phyloP scores from a whole-genome alignment of 108 stramenopile genomes.

The Fistulifera solaris region DNA sequence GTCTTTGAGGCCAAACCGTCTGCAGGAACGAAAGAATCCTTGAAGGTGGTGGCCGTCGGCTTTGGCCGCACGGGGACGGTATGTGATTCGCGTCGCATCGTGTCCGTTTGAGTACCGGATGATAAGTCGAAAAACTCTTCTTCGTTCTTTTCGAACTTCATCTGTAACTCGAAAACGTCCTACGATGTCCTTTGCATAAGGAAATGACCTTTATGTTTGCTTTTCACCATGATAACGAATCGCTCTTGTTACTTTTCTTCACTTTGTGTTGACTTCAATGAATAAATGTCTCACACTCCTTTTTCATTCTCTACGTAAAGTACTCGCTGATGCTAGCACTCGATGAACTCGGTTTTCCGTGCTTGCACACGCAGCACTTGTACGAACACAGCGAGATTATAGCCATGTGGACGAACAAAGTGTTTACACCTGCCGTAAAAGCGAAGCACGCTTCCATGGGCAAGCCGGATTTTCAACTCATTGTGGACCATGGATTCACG shows the following conservation, averaged over 20 bases:
- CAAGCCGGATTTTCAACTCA: constrained; percentile 40
- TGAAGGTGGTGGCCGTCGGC: constrained; percentile 75
- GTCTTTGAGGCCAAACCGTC: background rate
- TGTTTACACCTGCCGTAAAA: constrained; percentile 49
- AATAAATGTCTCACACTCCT: background rate
- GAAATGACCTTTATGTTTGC: no score
- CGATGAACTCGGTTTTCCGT: constrained; percentile 58
- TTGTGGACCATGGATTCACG: constrained; percentile 37
- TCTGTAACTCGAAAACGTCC: background rate
- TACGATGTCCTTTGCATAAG: no score
- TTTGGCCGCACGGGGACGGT: constrained; percentile 75
- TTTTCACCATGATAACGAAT: no score
- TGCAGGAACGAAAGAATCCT: constrained; percentile 7
- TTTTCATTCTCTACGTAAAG: constrained; percentile 8
- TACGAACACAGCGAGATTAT: constrained; percentile 57
- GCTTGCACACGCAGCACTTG: constrained; percentile 74
- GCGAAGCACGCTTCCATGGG: constrained; percentile 34
- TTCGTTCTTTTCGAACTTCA: no score
- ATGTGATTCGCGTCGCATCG: constrained; percentile 5
- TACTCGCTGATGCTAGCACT: constrained; percentile 69
- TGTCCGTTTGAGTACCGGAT: background rate
- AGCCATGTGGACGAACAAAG: constrained; percentile 34
- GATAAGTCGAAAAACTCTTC: background rate
- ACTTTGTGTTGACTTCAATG: background rate
- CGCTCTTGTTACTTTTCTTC: background rate